phyloP scores from a whole-genome alignment of 2,329 filamentous ascomycete species.

The Myriosclerotinia scirpicola region DNA sequence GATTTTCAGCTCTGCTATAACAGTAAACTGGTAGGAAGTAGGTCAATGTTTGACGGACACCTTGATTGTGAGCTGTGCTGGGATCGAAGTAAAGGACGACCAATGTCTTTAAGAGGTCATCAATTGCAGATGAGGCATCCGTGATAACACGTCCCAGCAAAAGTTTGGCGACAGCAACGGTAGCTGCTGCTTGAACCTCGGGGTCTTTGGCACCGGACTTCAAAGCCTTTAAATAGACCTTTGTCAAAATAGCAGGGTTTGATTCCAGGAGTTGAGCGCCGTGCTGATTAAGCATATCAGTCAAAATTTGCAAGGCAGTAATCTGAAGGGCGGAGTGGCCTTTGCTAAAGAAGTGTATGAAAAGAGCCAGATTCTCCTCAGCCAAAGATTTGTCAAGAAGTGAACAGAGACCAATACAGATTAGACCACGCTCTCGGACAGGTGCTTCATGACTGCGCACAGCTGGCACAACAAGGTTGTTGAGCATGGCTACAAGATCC shows the following conservation, averaged over 20 bases:
- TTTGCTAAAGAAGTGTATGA: slow-evolving; percentile 94
- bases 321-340: slow-evolving; percentile 88
- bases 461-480: slow-evolving; percentile 93
- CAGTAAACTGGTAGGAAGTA: slow-evolving; percentile 96
- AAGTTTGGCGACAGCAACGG: slow-evolving; percentile 80
- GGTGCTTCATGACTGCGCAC: slow-evolving; percentile 91
- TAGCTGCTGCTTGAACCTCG: slow-evolving; percentile 78
- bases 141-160: slow-evolving; percentile 78
- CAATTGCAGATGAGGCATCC: slow-evolving; percentile 58
- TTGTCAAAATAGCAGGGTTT: slow-evolving; percentile 66
- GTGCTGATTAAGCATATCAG: slow-evolving; percentile 88
- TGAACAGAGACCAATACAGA: slow-evolving; percentile 88
- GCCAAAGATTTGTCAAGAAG: slow-evolving; percentile 89
- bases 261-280: slow-evolving; percentile 72
- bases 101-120: slow-evolving; percentile 79
- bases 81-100: slow-evolving; percentile 89
- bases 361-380: slow-evolving; percentile 86
- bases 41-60: slow-evolving; percentile 79
- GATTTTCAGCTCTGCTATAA: slow-evolving; percentile 80
- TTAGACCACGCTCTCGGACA: slow-evolving; percentile 83
- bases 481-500: slow-evolving; percentile 94
- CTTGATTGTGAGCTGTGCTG: slow-evolving; percentile 74
- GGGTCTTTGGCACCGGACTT: slow-evolving; percentile 67
- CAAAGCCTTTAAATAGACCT: slow-evolving; percentile 81
- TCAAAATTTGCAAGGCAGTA: slow-evolving; percentile 86